A percentile compares a stretch with the other conserved stretches of the same genome.
phyloP scores from a whole-genome alignment of 2,329 filamentous ascomycete species.

The Cladosporium sp. region DNA sequence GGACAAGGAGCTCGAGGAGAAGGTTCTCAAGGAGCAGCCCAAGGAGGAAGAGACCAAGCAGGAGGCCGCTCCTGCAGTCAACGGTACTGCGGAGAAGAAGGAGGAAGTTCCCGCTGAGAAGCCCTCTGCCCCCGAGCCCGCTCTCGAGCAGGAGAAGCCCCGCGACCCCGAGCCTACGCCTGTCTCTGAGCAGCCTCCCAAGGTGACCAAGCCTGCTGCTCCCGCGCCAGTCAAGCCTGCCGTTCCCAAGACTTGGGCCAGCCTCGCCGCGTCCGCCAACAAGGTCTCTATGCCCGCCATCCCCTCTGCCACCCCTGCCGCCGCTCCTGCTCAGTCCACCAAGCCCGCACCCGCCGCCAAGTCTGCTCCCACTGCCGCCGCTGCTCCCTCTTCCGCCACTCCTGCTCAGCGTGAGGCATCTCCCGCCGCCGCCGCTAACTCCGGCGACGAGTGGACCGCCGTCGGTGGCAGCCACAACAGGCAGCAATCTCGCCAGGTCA shows the following conservation, averaged over 20 bases:
- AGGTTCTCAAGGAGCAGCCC: slow-evolving; percentile 31
- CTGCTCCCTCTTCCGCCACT: slow-evolving; percentile 19
- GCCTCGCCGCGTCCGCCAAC: slow-evolving; percentile 53
- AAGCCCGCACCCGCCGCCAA: slow-evolving; percentile 27
- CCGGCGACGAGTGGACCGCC: slow-evolving; percentile 82
- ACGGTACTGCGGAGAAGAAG: slow-evolving; percentile 37
- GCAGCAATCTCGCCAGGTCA: slow-evolving; percentile 62
- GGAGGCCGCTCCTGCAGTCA: slow-evolving; percentile 30
- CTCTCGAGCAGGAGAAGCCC: slow-evolving; percentile 50
- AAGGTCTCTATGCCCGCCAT: slow-evolving; percentile 31
- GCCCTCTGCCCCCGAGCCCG: slow-evolving; percentile 27
- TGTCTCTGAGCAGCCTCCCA: slow-evolving; percentile 33
- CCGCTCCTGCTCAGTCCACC: slow-evolving; percentile 20
- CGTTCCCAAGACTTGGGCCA: slow-evolving; percentile 66
- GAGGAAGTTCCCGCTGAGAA: slow-evolving; percentile 24
- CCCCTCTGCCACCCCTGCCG: slow-evolving; percentile 26
- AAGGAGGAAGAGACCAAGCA: slow-evolving; percentile 12
- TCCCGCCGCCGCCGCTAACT: slow-evolving; percentile 30
- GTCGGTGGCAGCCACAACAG: slow-evolving; percentile 74
- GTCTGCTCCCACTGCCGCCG: slow-evolving; percentile 21
- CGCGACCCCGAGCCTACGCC: slow-evolving; percentile 58
- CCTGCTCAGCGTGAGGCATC: slow-evolving; percentile 31
- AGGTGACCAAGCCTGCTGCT: slow-evolving; percentile 40
- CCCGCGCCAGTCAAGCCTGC: slow-evolving; percentile 51
- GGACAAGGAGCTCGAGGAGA: slow-evolving; percentile 72